Conservation (phyloP, 192 early-diverging fungal genomes). For the Dispira parvispora region DNA sequence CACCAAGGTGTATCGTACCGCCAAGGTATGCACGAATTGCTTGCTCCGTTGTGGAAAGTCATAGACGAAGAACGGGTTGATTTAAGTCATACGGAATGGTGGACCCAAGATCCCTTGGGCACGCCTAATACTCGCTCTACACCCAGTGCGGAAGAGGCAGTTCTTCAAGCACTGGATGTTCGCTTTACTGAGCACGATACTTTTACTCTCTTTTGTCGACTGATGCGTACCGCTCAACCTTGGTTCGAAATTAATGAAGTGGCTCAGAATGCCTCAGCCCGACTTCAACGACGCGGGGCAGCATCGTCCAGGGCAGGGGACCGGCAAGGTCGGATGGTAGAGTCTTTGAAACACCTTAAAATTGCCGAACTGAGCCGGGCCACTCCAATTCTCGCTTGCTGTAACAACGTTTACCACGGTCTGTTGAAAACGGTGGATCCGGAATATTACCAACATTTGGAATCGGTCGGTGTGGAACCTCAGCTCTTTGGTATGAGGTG, state of each 20-base stretch:
- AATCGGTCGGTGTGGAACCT: slow-evolving; percentile 66
- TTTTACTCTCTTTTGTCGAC: slow-evolving; percentile 56
- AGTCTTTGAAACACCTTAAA: slow-evolving; percentile 1
- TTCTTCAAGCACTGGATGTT: slow-evolving; percentile 39
- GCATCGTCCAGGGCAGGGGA: slow-evolving; percentile 6
- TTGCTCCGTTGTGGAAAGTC: slow-evolving; percentile 65
- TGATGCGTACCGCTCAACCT: slow-evolving; percentile 63
- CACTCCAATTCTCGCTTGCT: slow-evolving; percentile 56
- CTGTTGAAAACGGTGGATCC: slow-evolving; percentile 52
- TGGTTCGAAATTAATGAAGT: slow-evolving; percentile 78
- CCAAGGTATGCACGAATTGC: slow-evolving; percentile 96
- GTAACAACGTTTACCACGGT: slow-evolving; percentile 50
- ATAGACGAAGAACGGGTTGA: slow-evolving; percentile 53
- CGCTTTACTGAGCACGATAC: slow-evolving; percentile 79
- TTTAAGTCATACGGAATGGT: neutral
- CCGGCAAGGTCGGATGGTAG: neutral
- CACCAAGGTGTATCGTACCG: slow-evolving; percentile 80
- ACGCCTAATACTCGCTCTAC: too few species aligned
- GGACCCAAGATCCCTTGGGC: too few species aligned
- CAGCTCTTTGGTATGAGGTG: slow-evolving; percentile 91
- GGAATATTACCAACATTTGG: slow-evolving; percentile 52
- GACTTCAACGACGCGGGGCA: slow-evolving; percentile 7
- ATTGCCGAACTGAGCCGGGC: slow-evolving; percentile 8
- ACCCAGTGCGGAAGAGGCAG: slow-evolving; percentile 11
- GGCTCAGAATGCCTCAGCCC: slow-evolving; percentile 12